A percentile compares a stretch with the other conserved stretches of the same genome.
Evolutionary conservation across 2,329 filamentous ascomycete species (phyloP).

Genomic region (Colletotrichum spaethianum): DNA sequence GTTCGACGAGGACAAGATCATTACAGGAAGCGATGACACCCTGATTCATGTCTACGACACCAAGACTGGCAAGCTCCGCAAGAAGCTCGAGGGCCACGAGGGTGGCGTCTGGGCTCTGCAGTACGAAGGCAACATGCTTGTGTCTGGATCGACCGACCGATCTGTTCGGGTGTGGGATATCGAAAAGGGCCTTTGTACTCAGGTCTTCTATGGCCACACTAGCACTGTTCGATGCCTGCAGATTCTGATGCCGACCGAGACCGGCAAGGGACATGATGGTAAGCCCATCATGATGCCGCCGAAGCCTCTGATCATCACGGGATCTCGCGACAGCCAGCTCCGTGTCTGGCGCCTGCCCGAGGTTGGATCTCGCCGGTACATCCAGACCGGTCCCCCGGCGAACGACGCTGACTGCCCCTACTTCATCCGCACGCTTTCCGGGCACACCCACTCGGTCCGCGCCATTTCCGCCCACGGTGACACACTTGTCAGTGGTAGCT

Average conservation of each 20-base stretch:
- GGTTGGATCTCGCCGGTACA: constrained; percentile 81
- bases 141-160: constrained; percentile 95
- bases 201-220: constrained; percentile 97
- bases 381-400: constrained; percentile 82
- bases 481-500: constrained; percentile 96
- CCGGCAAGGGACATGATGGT: constrained; percentile 80
- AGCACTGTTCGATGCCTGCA: constrained; percentile 97
- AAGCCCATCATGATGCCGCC: constrained; percentile 90
- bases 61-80: constrained; percentile 88
- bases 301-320: constrained; percentile 96
- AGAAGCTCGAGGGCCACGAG: constrained; percentile 91
- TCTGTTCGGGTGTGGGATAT: constrained; percentile 99
- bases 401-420: constrained; percentile 90
- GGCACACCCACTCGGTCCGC: constrained; percentile 93
- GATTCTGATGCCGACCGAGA: constrained; percentile 88
- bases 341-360: constrained; percentile 95
- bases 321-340: constrained; percentile 93
- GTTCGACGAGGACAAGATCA: constrained; percentile 97
- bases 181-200: constrained; percentile 90
- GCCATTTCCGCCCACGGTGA: constrained; percentile 96
- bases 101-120: constrained; percentile 98
- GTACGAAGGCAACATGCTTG: constrained; percentile 94
- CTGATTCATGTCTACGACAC: constrained; percentile 99
- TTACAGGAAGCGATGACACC: constrained; percentile 97
- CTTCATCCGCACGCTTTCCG: constrained; percentile 88